Evolutionary conservation across 192 early-diverging fungal species (phyloP).

Genomic region (Entomortierella parvispora): DNA sequence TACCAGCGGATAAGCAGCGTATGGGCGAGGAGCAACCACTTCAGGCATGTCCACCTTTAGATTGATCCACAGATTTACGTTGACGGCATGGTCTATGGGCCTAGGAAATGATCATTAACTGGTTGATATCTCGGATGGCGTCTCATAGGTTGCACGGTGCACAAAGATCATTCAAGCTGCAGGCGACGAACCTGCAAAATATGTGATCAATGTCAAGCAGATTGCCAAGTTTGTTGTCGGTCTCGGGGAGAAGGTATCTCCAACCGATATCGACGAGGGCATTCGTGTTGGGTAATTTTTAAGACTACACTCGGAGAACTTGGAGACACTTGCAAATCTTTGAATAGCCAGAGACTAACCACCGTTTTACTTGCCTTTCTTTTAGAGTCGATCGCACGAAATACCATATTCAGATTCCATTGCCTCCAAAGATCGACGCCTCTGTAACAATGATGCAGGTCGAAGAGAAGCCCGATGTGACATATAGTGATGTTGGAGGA

Average conservation of each 20-base stretch:
- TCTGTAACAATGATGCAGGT: constrained; percentile 99
- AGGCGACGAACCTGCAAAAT: constrained; percentile 92
- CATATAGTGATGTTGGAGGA: constrained; percentile 98
- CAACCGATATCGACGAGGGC: constrained; percentile 99
- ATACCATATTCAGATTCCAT: constrained; percentile 99
- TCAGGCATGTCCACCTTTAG: constrained; percentile 62
- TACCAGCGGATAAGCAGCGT: constrained; percentile 98
- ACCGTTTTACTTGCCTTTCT: neutral
- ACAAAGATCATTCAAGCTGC: constrained; percentile 98
- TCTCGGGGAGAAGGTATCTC: constrained; percentile 94
- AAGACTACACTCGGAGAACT: no score
- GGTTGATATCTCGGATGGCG: no score
- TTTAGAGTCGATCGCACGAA: constrained; percentile 95
- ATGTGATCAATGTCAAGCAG: constrained; percentile 98
- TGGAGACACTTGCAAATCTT: no score
- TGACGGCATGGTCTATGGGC: no score
- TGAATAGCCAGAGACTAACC: no score
- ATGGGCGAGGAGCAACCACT: constrained; percentile 96
- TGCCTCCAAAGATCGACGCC: constrained; percentile 99
- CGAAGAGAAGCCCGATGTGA: constrained; percentile 99
- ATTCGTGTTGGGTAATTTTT: constrained; percentile 91
- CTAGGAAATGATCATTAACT: no score
- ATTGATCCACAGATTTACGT: neutral
- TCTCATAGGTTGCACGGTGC: constrained; percentile 95
- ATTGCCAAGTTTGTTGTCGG: constrained; percentile 99